These are phyloP conservation scores for Trifolium subterraneum DNA, from an alignment of 306 rosid genomes.

Conservation along the genomic window DNA sequence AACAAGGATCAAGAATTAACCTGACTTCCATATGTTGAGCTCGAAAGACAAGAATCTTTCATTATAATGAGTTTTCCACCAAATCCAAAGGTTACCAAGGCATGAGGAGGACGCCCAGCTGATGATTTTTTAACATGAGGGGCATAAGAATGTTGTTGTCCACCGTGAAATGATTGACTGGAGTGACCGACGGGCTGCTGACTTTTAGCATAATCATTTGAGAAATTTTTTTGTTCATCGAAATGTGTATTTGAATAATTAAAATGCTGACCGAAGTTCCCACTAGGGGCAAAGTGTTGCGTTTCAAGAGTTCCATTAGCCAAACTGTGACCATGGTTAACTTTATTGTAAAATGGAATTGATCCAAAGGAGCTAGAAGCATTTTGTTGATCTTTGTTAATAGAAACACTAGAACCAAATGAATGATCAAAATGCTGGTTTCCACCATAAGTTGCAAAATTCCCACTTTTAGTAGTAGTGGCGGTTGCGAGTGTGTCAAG, in stretches of 20 bases:
- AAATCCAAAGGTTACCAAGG: conserved; percentile 81
- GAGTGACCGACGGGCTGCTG: conserved; percentile 53
- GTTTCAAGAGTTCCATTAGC: conserved; percentile 56
- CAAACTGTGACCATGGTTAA: conserved; percentile 51
- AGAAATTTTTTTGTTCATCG: conserved; percentile 48
- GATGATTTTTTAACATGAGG: conserved; percentile 66
- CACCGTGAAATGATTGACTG: conserved; percentile 63
- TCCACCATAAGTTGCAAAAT: conserved; percentile 42
- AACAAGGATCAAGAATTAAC: conserved; percentile 51
- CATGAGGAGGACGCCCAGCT: conserved; percentile 87
- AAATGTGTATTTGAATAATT: conserved; percentile 54
- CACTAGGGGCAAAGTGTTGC: conserved; percentile 54
- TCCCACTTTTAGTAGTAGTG: conserved; percentile 40
- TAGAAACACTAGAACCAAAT: conserved; percentile 49
- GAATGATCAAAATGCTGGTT: conserved; percentile 54
- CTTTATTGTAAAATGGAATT: conserved; percentile 56
- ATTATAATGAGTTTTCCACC: conserved; percentile 87
- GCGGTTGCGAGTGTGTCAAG: conserved; percentile 47
- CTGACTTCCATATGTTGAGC: conserved; percentile 70
- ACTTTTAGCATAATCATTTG: conserved; percentile 55
- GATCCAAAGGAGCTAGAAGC: conserved; percentile 56
- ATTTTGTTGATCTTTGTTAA: conserved; percentile 53
- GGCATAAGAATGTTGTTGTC: conserved; percentile 61
- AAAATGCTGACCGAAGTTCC: conserved; percentile 55
- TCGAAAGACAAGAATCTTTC: conserved; percentile 58